Evolutionary conservation across 805 yeast genomes (phyloP).

Genomic region (Myxozyma neotropica): DNA sequence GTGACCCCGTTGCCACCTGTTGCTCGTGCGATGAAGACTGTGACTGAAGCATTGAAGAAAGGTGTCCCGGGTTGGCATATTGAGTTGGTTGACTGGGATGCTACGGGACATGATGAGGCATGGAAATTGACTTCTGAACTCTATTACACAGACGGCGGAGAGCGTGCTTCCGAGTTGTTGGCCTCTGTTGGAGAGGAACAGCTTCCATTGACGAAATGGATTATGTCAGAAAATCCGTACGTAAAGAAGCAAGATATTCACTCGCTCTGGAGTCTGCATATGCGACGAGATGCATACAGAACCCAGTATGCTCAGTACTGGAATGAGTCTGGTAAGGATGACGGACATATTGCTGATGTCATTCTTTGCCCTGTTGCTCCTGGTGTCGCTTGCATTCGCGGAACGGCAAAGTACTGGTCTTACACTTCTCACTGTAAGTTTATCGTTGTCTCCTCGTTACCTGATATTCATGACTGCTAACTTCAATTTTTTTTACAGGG

Average conservation of each 20-base stretch:
- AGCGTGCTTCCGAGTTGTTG: constrained; percentile 55
- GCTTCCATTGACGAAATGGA: constrained; percentile 57
- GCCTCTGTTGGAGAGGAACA: constrained; percentile 71
- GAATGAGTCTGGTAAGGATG: constrained; percentile 41
- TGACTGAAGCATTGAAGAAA: constrained; percentile 46
- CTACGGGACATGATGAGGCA: constrained; percentile 38
- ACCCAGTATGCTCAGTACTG: constrained; percentile 59
- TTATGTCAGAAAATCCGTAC: constrained; percentile 51
- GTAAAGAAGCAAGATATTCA: constrained; percentile 33
- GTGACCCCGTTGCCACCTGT: constrained; percentile 57
- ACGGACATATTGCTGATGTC: constrained; percentile 52
- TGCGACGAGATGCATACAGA: constrained; percentile 60
- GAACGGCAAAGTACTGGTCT: constrained; percentile 72
- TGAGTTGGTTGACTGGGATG: constrained; percentile 38
- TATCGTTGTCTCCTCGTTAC: not conserved
- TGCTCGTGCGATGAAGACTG: constrained; percentile 44
- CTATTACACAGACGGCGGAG: constrained; percentile 71
- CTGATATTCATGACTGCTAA: too few species aligned
- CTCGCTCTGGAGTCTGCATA: constrained; percentile 52
- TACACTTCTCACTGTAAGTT: constrained; percentile 61
- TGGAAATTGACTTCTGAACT: constrained; percentile 42
- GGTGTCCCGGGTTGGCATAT: constrained; percentile 49
- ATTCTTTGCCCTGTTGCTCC: constrained; percentile 68
- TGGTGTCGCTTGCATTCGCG: constrained; percentile 71
- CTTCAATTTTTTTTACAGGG: constrained; percentile 38